These are phyloP conservation scores for Crithidia sp. DNA, from an alignment of 208 protist species.

Conservation along the genomic window DNA sequence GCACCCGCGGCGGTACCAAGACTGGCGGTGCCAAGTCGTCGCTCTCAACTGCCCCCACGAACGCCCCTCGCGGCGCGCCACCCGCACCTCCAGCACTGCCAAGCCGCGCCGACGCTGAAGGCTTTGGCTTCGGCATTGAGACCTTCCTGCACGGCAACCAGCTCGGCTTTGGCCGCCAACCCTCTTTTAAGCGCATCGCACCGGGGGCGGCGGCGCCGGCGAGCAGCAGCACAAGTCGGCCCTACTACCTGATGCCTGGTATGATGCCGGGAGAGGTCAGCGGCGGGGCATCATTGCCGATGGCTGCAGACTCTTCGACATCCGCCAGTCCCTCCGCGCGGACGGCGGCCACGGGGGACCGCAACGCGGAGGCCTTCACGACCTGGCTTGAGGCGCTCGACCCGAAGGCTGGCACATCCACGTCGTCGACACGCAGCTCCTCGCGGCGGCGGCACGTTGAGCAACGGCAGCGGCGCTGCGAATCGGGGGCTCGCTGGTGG, in stretches of 20 bases:
- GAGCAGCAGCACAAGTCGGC: slow-evolving; percentile 3
- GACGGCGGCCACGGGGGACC: slow-evolving; percentile 3
- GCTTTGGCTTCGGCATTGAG: slow-evolving; percentile 73
- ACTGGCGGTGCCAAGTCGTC: not conserved
- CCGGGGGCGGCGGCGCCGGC: not conserved
- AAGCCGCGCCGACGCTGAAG: slow-evolving; percentile 8
- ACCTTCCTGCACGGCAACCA: slow-evolving; percentile 66
- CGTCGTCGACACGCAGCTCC: slow-evolving; percentile 6
- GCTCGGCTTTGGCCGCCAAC: slow-evolving; percentile 67
- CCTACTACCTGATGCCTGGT: slow-evolving; percentile 15
- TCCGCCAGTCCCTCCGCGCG: not conserved
- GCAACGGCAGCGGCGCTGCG: not conserved
- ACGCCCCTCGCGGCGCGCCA: not conserved
- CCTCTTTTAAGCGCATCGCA: slow-evolving; percentile 52
- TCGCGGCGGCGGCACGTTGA: not conserved
- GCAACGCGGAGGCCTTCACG: slow-evolving; percentile 32
- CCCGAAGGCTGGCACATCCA: not conserved
- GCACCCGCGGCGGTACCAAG: not conserved
- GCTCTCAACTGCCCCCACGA: not conserved
- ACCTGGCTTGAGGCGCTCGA: slow-evolving; percentile 33
- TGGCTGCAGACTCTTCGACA: not conserved
- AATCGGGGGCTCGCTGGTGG: not conserved
- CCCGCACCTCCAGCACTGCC: slow-evolving; percentile 1
- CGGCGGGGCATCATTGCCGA: not conserved
- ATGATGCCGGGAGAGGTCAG: not conserved